Conservation (phyloP, 768 basidiomycete species). For the Krasilnikovozyma curviuscula region DNA sequence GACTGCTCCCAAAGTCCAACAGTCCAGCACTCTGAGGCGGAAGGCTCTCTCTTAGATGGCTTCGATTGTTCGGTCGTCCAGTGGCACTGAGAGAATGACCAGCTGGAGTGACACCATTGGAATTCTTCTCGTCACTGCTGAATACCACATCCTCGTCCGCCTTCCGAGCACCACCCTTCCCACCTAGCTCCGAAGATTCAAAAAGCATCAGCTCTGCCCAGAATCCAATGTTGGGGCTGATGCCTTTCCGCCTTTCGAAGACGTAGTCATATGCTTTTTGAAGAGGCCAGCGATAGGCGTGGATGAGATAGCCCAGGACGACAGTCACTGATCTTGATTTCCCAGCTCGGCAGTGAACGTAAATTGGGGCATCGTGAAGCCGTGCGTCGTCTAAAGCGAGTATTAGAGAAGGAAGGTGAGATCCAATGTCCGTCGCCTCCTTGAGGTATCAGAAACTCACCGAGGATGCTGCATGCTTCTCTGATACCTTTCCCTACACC, state of each 20-base stretch:
- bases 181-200: constrained; percentile 72
- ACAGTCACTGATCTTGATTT: constrained; percentile 91
- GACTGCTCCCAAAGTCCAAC: constrained; percentile 6
- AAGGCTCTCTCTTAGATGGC: background rate
- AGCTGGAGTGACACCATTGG: background rate
- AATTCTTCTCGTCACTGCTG: constrained; percentile 1
- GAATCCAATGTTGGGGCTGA: constrained; percentile 93
- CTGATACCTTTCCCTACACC: constrained; percentile 60
- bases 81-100: background rate
- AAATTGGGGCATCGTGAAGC: constrained; percentile 68
- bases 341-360: constrained; percentile 91
- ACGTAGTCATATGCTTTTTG: constrained; percentile 81
- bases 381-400: constrained; percentile 58
- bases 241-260: constrained; percentile 75
- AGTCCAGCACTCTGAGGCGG: too few species aligned
- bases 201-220: constrained; percentile 93
- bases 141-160: constrained; percentile 10
- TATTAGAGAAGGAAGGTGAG: background rate
- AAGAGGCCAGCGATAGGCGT: constrained; percentile 90
- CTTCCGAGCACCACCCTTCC: constrained; percentile 31
- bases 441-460: constrained; percentile 33
- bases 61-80: background rate
- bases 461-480: constrained; percentile 68
- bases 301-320: constrained; percentile 92
- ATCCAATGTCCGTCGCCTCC: background rate